Conservation (phyloP, 2,329 filamentous ascomycete genomes). For the Tympanopsis confertula region DNA sequence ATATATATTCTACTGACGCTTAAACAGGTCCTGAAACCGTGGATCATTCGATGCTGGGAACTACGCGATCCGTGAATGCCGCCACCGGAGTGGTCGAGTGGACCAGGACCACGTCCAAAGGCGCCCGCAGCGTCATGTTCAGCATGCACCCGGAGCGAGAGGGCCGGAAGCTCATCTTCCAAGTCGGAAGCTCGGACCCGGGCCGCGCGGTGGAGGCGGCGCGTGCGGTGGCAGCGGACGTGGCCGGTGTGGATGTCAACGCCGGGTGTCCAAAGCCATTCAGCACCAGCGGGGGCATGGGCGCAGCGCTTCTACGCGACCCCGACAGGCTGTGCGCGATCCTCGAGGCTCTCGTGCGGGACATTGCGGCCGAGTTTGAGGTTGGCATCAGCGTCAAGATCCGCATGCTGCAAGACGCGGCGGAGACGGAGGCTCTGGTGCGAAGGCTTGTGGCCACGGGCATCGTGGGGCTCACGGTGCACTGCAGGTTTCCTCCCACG, state of each 20-base stretch:
- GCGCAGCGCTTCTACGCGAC: slow-evolving; percentile 77
- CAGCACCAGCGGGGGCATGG: slow-evolving; percentile 88
- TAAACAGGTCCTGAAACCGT: slow-evolving; percentile 9
- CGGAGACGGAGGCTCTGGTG: slow-evolving; percentile 70
- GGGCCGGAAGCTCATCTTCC: slow-evolving; percentile 68
- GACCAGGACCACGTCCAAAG: slow-evolving; percentile 7
- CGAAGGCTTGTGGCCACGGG: slow-evolving; percentile 70
- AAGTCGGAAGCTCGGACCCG: slow-evolving; percentile 80
- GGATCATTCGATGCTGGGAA: slow-evolving; percentile 1
- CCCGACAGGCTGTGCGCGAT: slow-evolving; percentile 78
- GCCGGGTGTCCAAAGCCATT: slow-evolving; percentile 98
- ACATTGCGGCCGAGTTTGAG: slow-evolving; percentile 65
- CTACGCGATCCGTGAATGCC: background rate
- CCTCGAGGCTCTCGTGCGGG: slow-evolving; percentile 66
- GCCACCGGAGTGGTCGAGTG: slow-evolving; percentile 8
- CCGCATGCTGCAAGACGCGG: slow-evolving; percentile 66
- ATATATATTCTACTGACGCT: background rate
- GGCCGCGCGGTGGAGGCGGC: slow-evolving; percentile 75
- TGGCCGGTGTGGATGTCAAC: slow-evolving; percentile 91
- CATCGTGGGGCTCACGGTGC: slow-evolving; percentile 82
- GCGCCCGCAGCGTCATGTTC: slow-evolving; percentile 57
- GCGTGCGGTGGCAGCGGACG: slow-evolving; percentile 71
- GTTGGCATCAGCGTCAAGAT: slow-evolving; percentile 98
- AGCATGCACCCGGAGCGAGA: slow-evolving; percentile 71
- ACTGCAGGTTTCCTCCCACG: slow-evolving; percentile 96